Conservation (phyloP, 441 rosid genomes). For the Populus tomentosa region DNA sequence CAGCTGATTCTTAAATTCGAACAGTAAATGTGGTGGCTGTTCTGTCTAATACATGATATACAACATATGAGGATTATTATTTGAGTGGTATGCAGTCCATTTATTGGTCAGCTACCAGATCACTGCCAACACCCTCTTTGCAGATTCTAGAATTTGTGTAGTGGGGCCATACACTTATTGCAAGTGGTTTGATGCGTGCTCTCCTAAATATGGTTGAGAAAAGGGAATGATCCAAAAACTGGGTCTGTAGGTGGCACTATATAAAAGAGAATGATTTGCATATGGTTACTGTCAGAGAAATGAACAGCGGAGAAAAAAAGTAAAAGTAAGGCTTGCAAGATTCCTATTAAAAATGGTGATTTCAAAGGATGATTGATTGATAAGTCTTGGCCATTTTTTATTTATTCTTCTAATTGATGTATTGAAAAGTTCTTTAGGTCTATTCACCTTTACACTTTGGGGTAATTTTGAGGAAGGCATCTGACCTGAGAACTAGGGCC, state of each 20-base stretch:
- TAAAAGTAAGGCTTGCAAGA: not conserved
- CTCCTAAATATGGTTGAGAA: not conserved
- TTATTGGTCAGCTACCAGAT: not conserved
- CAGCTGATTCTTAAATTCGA: not conserved
- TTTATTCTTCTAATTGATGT: not conserved
- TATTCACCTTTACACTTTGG: not conserved
- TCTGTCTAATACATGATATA: not conserved
- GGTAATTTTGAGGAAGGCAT: not conserved
- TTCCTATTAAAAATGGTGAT: not conserved
- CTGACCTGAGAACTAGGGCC: not conserved
- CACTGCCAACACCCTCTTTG: not conserved
- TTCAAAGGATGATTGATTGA: not conserved
- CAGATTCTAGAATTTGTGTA: slow-evolving; percentile 4
- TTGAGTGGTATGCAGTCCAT: not conserved
- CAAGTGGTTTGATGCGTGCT: not conserved
- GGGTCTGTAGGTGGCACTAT: not conserved
- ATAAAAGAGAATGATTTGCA: not conserved
- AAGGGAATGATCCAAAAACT: not conserved
- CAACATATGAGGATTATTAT: not conserved
- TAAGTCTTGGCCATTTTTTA: not conserved
- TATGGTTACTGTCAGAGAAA: not conserved
- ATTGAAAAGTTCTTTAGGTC: not conserved
- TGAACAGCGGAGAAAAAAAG: not conserved
- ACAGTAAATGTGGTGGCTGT: not conserved
- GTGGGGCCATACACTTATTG: not conserved